Conservation (phyloP, 2,329 filamentous ascomycete genomes). For the Epichloe bromicola region DNA sequence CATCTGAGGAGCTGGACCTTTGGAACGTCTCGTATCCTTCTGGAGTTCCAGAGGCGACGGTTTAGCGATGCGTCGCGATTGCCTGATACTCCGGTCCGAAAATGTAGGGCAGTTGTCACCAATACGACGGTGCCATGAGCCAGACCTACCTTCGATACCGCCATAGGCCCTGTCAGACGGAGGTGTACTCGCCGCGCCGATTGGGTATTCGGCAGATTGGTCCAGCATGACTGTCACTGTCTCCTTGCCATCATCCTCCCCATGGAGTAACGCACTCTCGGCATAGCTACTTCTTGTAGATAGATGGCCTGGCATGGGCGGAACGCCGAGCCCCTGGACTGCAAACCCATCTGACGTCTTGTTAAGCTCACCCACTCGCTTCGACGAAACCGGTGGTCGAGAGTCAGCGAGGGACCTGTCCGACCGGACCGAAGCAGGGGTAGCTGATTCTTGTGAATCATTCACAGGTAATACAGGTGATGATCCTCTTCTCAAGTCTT, state of each 20-base stretch:
- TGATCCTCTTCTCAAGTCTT: conserved; percentile 30
- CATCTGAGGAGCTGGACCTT: conserved; percentile 34
- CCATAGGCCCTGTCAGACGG: conserved; percentile 5
- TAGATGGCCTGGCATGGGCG: not conserved
- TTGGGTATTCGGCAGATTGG: conserved; percentile 8
- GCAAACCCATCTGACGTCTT: not conserved
- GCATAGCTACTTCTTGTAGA: not conserved
- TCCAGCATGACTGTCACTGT: conserved; percentile 34
- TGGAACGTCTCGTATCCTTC: conserved; percentile 25
- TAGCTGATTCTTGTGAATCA: not conserved
- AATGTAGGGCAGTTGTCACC: conserved; percentile 48
- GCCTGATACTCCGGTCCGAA: conserved; percentile 34
- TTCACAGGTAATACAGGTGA: conserved; percentile 34
- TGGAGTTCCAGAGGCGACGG: conserved; percentile 42
- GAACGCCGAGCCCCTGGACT: not conserved
- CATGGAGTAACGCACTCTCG: conserved; percentile 1
- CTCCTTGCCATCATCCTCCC: conserved; percentile 20
- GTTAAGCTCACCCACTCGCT: not conserved
- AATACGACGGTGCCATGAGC: conserved; percentile 41
- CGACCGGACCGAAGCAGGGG: not conserved
- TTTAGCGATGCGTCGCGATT: conserved; percentile 39
- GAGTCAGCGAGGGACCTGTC: not conserved
- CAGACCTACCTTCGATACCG: conserved; percentile 7
- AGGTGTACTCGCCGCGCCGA: conserved; percentile 1
- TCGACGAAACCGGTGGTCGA: not conserved